Evolutionary conservation across 805 yeast genomes (phyloP), one percentile per base, ranked within the genome.

Genomic region (Ogataea polymorpha): DNA sequence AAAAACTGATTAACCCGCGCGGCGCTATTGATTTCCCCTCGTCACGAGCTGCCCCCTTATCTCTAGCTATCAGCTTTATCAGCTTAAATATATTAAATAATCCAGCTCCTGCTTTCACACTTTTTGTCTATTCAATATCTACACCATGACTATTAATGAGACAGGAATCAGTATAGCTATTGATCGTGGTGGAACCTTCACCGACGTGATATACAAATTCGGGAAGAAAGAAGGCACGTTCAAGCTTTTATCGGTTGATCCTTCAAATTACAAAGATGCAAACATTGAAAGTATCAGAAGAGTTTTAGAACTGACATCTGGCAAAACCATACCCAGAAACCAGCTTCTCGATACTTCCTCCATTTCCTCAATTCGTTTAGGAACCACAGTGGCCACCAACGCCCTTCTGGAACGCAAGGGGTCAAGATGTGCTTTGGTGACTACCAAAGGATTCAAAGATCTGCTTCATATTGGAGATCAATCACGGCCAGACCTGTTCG

Each of bases 111-210:
- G 7, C 10, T 12, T 10, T 4, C 5, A 7, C 10, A 26, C 2
- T 26, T 26, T 26, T 9, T n/a, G n/a, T 2, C 28, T 25, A 8
- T 11, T 25, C 14, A 25, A 10, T 10, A 25, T 26, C 16, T 7
- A 9, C 9, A 26, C 3, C 20, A 29, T 14, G 32, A 29, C 32
- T 2, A 12, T 29, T 16, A 2, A n/a, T 29, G 32, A 13, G 5
- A 5, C 16, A 16, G 25, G 27, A 3, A 32, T 38, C 20, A 26
- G 32, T 14, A 38, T 38, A 24, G 47, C 50, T 7, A 46, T 46
- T 20, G 58, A 53, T 28, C 42, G 57, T 20, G 75, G 75, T 37
- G 74, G 74, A 44, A 70, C 74, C 6, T 72, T 38, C 13, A 38
- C 41, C 21, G 41, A 38, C 15, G 31, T 32, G 23, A 16, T 38